These are phyloP conservation scores for Termitomyces sp. DNA, from an alignment of 768 basidiomycete species.

Conservation along the genomic window DNA sequence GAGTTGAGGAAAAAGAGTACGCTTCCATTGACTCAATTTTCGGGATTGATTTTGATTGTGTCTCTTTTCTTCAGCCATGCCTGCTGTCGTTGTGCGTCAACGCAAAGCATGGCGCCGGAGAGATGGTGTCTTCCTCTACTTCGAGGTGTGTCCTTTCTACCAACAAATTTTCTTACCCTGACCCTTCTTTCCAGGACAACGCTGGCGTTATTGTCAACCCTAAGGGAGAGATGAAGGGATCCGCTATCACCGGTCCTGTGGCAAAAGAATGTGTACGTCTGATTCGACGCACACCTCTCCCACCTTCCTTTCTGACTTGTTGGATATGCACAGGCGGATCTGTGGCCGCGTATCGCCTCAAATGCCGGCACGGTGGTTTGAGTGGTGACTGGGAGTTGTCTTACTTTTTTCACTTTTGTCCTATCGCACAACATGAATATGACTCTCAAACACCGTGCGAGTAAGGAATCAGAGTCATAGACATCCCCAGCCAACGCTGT, in stretches of 20 bases:
- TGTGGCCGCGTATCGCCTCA: slow-evolving; percentile 99
- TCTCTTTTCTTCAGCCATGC: slow-evolving; percentile 70
- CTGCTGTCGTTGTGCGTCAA: slow-evolving; percentile 94
- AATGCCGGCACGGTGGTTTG: slow-evolving; percentile 98
- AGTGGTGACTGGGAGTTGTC: slow-evolving; percentile 25
- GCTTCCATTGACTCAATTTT: slow-evolving; percentile 28
- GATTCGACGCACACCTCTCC: background rate
- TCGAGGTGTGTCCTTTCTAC: slow-evolving; percentile 58
- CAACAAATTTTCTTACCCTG: background rate
- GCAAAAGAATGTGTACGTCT: slow-evolving; percentile 97
- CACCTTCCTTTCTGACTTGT: background rate
- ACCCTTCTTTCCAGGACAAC: slow-evolving; percentile 60
- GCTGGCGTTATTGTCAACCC: slow-evolving; percentile 97
- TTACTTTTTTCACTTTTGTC: slow-evolving; percentile 19
- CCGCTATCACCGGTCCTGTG: slow-evolving; percentile 93
- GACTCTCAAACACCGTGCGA: background rate
- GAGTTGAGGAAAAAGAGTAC: slow-evolving; percentile 99
- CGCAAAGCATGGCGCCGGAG: slow-evolving; percentile 97
- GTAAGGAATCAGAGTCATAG: background rate
- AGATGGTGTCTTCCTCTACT: slow-evolving; percentile 99
- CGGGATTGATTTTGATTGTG: slow-evolving; percentile 12
- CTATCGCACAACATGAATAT: slow-evolving; percentile 20
- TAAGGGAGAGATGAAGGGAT: slow-evolving; percentile 99
- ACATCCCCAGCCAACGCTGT: background rate
- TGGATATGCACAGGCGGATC: slow-evolving; percentile 66